A percentile compares a stretch with the other conserved stretches of the same genome.
These are phyloP conservation scores for Trichoderma semiorbis DNA, from an alignment of 2,329 filamentous ascomycete species.

Conservation along the genomic window DNA sequence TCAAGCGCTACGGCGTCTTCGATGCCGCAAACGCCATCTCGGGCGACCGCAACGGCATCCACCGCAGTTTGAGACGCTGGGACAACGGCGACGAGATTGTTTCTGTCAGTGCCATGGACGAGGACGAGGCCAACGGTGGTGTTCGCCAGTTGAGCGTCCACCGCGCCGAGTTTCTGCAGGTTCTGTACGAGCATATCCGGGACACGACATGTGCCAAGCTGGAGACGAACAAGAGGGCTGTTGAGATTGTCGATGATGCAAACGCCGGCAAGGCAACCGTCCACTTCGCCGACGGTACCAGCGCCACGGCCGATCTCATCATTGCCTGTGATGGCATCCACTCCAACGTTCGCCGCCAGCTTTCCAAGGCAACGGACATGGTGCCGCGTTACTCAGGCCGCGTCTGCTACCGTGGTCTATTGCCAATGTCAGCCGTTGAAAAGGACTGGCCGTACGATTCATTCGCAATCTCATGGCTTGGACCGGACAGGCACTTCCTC, in stretches of 20 bases:
- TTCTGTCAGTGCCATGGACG: conserved; percentile 9
- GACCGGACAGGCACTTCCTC: neutral
- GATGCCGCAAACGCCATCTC: conserved; percentile 9
- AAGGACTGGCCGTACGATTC: conserved; percentile 6
- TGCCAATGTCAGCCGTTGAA: neutral
- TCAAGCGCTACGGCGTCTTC: conserved; percentile 13
- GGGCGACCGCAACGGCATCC: conserved; percentile 15
- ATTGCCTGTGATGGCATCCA: conserved; percentile 13
- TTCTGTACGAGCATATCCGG: neutral
- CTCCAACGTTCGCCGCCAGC: conserved; percentile 1
- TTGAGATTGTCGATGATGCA: conserved; percentile 1
- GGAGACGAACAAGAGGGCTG: conserved; percentile 5
- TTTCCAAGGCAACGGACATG: neutral
- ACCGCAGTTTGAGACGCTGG: conserved; percentile 3
- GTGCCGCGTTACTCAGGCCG: conserved; percentile 2
- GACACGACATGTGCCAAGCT: neutral
- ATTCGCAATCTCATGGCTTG: conserved; percentile 4
- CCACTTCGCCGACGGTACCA: conserved; percentile 3
- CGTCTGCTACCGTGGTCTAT: conserved; percentile 6
- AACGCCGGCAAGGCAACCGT: neutral
- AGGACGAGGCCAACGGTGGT: neutral
- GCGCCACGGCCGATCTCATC: neutral
- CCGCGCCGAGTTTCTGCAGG: conserved; percentile 1
- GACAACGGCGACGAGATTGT: conserved; percentile 12
- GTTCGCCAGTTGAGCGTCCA: conserved; percentile 14